These are phyloP conservation scores for Murraya koenigii DNA, from an alignment of 345 rosid genomes.

Conservation along the genomic window DNA sequence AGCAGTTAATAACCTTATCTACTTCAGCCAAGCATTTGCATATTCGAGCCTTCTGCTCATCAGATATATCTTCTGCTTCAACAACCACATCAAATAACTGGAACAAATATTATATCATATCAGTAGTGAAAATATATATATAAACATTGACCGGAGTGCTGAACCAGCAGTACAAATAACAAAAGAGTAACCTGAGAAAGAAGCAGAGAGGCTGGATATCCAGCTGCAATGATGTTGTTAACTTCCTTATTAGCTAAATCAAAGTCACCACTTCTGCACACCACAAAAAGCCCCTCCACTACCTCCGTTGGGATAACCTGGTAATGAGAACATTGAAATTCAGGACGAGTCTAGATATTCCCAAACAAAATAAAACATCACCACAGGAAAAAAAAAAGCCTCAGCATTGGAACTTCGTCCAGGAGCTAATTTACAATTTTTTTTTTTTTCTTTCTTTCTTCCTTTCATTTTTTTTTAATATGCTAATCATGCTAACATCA, in stretches of 20 bases:
- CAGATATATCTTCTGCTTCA: slow-evolving; percentile 66
- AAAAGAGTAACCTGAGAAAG: slow-evolving; percentile 59
- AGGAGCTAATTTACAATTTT: background rate
- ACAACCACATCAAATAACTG: slow-evolving; percentile 73
- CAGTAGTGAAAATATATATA: slow-evolving; percentile 11
- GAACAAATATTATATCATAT: slow-evolving; percentile 21
- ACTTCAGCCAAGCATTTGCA: slow-evolving; percentile 72
- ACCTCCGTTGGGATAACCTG: slow-evolving; percentile 79
- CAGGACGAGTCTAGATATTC: background rate
- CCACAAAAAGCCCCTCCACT: slow-evolving; percentile 49
- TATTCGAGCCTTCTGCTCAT: slow-evolving; percentile 90
- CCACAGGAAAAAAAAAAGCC: background rate
- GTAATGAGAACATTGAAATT: slow-evolving; percentile 5
- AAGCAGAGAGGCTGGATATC: slow-evolving; percentile 88
- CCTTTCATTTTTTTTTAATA: no score
- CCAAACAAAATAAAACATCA: background rate
- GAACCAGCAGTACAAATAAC: background rate
- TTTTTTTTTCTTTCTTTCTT: no score
- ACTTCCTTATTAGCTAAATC: slow-evolving; percentile 91
- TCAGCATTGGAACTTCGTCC: background rate
- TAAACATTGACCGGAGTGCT: background rate
- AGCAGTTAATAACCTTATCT: slow-evolving; percentile 58
- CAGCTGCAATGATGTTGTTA: slow-evolving; percentile 72
- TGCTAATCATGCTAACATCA: background rate
- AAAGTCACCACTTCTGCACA: slow-evolving; percentile 85